phyloP scores from a whole-genome alignment of 352 stramenopile species.

The Peronosclerospora sorghi region DNA sequence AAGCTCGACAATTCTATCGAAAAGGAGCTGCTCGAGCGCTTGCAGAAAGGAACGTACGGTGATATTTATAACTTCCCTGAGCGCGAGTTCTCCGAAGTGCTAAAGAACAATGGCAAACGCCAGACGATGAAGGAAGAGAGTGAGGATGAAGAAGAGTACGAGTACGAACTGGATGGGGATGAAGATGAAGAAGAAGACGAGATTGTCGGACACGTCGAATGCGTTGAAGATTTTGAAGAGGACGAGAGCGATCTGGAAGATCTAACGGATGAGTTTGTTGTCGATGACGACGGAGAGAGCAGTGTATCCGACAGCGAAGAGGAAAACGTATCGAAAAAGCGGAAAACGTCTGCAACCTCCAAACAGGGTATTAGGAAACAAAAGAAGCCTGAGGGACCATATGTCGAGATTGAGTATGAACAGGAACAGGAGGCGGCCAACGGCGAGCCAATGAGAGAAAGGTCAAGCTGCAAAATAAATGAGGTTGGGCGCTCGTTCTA shows the following conservation, averaged over 20 bases:
- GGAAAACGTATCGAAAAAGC: conserved; percentile 41
- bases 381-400: conserved; percentile 61
- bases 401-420: conserved; percentile 84
- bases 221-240: conserved; percentile 85
- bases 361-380: conserved; percentile 44
- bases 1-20: conserved; percentile 94
- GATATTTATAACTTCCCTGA: conserved; percentile 99
- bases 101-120: conserved; percentile 70
- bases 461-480: too few relatives aligned
- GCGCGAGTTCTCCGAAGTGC: conserved; percentile 81
- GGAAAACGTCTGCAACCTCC: conserved; percentile 37
- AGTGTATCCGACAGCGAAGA: conserved; percentile 38
- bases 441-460: conserved; percentile 16
- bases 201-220: conserved; percentile 52
- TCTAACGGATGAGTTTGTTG: conserved; percentile 57
- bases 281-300: conserved; percentile 42
- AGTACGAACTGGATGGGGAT: conserved; percentile 40
- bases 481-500: conserved; percentile 1
- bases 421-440: conserved; percentile 50
- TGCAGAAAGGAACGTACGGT: conserved; percentile 96
- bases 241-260: conserved; percentile 89
- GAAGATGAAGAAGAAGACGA: conserved; percentile 35
- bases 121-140: conserved; percentile 90
- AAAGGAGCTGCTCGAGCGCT: conserved; percentile 95
- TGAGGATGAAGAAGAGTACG: conserved; percentile 50